phyloP scores from a whole-genome alignment of 805 yeast genomes.

The Wickerhamomyces subpelliculosus region DNA sequence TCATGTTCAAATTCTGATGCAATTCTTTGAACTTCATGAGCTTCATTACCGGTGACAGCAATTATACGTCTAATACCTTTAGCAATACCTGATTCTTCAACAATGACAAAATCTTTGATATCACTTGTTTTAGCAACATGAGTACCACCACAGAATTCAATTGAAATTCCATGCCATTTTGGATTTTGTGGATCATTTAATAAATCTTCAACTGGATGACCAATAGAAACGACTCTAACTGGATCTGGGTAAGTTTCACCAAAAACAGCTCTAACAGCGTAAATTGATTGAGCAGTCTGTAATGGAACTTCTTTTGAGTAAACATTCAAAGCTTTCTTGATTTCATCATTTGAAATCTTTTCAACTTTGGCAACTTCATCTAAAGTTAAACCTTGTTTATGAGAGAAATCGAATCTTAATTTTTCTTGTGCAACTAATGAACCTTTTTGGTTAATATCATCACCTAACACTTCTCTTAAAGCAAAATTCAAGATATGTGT shows the following conservation, averaged over 20 bases:
- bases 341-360: slow-evolving; percentile 60
- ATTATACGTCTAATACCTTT: slow-evolving; percentile 98
- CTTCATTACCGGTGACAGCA: slow-evolving; percentile 90
- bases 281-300: slow-evolving; percentile 62
- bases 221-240: slow-evolving; percentile 95
- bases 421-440: slow-evolving; percentile 94
- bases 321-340: slow-evolving; percentile 65
- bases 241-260: slow-evolving; percentile 99
- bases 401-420: slow-evolving; percentile 92
- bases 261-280: slow-evolving; percentile 92
- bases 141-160: slow-evolving; percentile 99
- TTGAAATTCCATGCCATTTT: slow-evolving; percentile 72
- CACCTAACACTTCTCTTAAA: slow-evolving; percentile 79
- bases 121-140: slow-evolving; percentile 91
- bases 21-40: slow-evolving; percentile 80
- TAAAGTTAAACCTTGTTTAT: slow-evolving; percentile 74
- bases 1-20: slow-evolving; percentile 65
- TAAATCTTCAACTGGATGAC: slow-evolving; percentile 80
- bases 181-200: slow-evolving; percentile 60
- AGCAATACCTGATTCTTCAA: slow-evolving; percentile 97
- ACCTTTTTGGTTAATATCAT: slow-evolving; percentile 89
- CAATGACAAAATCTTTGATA: slow-evolving; percentile 80
- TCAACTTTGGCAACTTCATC: slow-evolving; percentile 75
- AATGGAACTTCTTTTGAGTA: slow-evolving; percentile 80
- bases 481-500: slow-evolving; percentile 93